Evolutionary conservation across 2,329 filamentous ascomycete genomes (phyloP).

Genomic region (Trichoderma breve): DNA sequence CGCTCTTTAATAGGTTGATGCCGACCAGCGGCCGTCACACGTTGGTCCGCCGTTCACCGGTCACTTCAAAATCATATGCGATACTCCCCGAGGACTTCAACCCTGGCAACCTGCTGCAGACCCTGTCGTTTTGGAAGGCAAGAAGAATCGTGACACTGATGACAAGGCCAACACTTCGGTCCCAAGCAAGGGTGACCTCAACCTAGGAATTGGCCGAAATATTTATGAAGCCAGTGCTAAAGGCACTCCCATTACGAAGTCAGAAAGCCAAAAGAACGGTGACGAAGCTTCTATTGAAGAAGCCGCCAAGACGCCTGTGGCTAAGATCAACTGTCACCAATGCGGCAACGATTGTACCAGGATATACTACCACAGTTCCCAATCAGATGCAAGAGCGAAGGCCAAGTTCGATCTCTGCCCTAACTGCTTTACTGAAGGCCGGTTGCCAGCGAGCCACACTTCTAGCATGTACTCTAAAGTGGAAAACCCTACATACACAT

Average conservation of each 20-base stretch:
- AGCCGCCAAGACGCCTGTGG: slow-evolving; percentile 63
- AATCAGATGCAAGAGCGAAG: slow-evolving; percentile 59
- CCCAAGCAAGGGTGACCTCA: slow-evolving; percentile 74
- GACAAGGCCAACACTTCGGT: slow-evolving; percentile 63
- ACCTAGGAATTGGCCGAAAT: slow-evolving; percentile 89
- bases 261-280: slow-evolving; percentile 71
- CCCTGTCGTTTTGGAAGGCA: slow-evolving; percentile 62
- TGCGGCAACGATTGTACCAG: slow-evolving; percentile 86
- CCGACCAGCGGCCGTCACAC: slow-evolving; percentile 89
- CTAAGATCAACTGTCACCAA: slow-evolving; percentile 79
- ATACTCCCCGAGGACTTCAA: slow-evolving; percentile 91
- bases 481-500: slow-evolving; percentile 81
- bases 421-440: slow-evolving; percentile 81
- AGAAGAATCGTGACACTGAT: slow-evolving; percentile 68
- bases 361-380: slow-evolving; percentile 59
- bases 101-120: slow-evolving; percentile 90
- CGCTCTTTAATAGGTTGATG: slow-evolving; percentile 74
- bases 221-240: slow-evolving; percentile 93
- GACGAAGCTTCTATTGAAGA: slow-evolving; percentile 64
- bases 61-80: slow-evolving; percentile 93
- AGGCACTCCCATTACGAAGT: slow-evolving; percentile 65
- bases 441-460: slow-evolving; percentile 76
- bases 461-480: slow-evolving; percentile 82
- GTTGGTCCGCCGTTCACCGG: slow-evolving; percentile 96
- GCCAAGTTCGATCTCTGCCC: slow-evolving; percentile 86